A percentile compares a stretch with the other conserved stretches of the same genome.
Conservation (phyloP, 257 asterid genomes). For the Primulina tabacum region DNA sequence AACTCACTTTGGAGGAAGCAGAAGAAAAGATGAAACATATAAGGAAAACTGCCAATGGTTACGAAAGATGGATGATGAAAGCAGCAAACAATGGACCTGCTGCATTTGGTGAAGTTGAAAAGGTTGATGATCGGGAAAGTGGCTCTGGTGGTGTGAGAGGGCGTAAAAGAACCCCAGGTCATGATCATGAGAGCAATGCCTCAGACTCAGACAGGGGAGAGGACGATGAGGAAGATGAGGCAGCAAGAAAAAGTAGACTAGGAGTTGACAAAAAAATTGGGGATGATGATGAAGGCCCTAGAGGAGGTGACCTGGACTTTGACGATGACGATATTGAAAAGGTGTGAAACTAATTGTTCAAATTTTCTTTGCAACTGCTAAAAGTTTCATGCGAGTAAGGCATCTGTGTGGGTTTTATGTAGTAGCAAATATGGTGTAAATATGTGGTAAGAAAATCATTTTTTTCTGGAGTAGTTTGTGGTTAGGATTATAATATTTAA, state of each 20-base stretch:
- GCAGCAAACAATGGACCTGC: constrained; percentile 55
- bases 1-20: constrained; percentile 55
- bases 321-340: constrained; percentile 52
- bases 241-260: constrained; percentile 38
- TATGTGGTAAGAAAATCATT: too few relatives aligned
- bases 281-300: constrained; percentile 54
- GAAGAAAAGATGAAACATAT: constrained; percentile 57
- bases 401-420: too few relatives aligned
- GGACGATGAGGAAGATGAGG: constrained; percentile 58
- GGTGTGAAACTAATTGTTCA: constrained; percentile 1
- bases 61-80: constrained; percentile 59
- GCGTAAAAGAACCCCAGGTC: constrained; percentile 36
- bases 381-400: too few relatives aligned
- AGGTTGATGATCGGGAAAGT: constrained; percentile 41
- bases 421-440: too few relatives aligned
- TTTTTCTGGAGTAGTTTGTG: too few relatives aligned
- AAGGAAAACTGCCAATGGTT: constrained; percentile 54
- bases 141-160: constrained; percentile 41
- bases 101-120: constrained; percentile 49
- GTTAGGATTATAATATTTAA: too few relatives aligned
- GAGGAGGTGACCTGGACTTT: constrained; percentile 52
- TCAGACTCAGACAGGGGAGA: constrained; percentile 57
- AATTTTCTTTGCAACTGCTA: too few relatives aligned
- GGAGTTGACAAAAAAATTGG: constrained; percentile 34
- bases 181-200: constrained; percentile 40